Base-by-base conservation (phyloP, 2,329 filamentous ascomycete genomes). In the Metarhizium robertsii region DNA sequence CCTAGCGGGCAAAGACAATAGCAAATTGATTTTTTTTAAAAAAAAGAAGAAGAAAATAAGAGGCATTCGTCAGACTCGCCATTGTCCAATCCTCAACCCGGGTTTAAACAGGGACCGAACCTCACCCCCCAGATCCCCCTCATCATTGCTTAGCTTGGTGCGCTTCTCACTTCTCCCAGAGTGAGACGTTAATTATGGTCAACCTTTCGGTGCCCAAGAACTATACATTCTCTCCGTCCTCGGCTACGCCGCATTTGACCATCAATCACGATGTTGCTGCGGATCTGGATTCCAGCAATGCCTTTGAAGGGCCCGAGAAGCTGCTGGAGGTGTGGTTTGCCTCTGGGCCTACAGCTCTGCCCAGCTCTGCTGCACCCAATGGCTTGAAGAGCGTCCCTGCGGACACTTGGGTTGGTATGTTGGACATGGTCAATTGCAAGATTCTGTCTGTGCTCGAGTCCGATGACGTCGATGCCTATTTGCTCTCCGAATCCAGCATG, bases 401-500 rank as follows among this genome's bases (percentile, higher is more conserved):
- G 56, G 88, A 95, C 53, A 85, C 83, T 52, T 99, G 94, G 94
- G 95, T 95, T 71, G 86, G 85, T 57, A 96, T 99, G 94, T 83
- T 99, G 57, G 94, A 99, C 69, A 81, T 96, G 67, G 94, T 99
- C 74, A 95, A 96, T 71, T 99, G 94, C 85, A 94, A 99, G 76
- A 91, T 99, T 55, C 79, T 99, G 55, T 99, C 94, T 4, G 87
- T 96, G 59, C 83, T 99, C 60, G 86, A 92, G 69, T 96, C 92
- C 29, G 91, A 96, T 60, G 86, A 92, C 68, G 88, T 97, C 64
- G 94, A 99, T 68, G 92, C 94, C 61, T 99, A 99, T 69, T 84
- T 99, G 6, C 80, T 99, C 55, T 99, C 94, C 60, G 94, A 99
- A 75, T 97, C 94, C 45, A 97, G 94, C 87, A 96, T 99, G 92